Evolutionary conservation across 2,329 filamentous ascomycete genomes (phyloP).

Genomic region (Hortaea werneckii): DNA sequence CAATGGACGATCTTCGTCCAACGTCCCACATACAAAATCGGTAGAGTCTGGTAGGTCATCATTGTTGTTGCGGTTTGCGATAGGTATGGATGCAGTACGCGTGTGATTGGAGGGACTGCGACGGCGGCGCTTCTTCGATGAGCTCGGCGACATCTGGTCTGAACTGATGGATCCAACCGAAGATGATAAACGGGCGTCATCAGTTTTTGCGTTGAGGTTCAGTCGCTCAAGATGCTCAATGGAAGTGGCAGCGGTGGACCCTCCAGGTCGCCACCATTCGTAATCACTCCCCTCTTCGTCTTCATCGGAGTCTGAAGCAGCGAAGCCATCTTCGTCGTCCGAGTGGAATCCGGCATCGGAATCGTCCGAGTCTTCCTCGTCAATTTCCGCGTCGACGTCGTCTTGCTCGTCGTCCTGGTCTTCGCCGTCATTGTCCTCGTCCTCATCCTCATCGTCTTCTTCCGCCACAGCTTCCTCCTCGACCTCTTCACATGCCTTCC

Average conservation of each 20-base stretch:
- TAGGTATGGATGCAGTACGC: slow-evolving; percentile 30
- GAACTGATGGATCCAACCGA: slow-evolving; percentile 44
- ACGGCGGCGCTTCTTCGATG: slow-evolving; percentile 7
- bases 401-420: slow-evolving; percentile 36
- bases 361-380: slow-evolving; percentile 19
- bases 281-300: slow-evolving; percentile 59
- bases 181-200: slow-evolving; percentile 41
- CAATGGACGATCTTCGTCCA: slow-evolving; percentile 90
- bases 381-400: slow-evolving; percentile 18
- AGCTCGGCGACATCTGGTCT: slow-evolving; percentile 13
- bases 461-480: slow-evolving; percentile 77
- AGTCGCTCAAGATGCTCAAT: slow-evolving; percentile 42
- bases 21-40: slow-evolving; percentile 95
- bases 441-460: slow-evolving; percentile 48
- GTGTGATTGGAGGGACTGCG: slow-evolving; percentile 8
- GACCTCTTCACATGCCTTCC: slow-evolving; percentile 74
- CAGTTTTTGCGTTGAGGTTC: slow-evolving; percentile 29
- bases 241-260: slow-evolving; percentile 45
- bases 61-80: slow-evolving; percentile 13
- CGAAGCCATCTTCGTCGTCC: slow-evolving; percentile 65
- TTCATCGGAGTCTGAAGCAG: slow-evolving; percentile 49
- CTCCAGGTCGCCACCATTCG: slow-evolving; percentile 56
- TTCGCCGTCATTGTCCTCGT: slow-evolving; percentile 39
- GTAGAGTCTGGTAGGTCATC: slow-evolving; percentile 92
- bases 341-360: slow-evolving; percentile 65